Evolutionary conservation across 2,329 filamentous ascomycete genomes (phyloP), one percentile per base, ranked within the genome.

Genomic region (Epichloe baconii): DNA sequence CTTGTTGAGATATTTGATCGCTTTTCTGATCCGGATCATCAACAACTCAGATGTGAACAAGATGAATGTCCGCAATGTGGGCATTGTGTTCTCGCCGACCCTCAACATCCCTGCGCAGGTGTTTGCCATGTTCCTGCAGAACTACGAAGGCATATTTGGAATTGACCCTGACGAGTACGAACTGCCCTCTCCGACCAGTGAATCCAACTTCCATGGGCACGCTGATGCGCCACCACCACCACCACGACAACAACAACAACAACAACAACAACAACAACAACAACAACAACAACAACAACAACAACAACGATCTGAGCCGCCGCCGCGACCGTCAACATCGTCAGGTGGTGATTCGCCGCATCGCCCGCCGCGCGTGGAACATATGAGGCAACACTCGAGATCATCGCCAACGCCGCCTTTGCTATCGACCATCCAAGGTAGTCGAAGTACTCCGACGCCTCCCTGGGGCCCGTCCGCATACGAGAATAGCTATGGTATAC

Each of bases 51-150:
- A 87, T 59, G 74, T 85, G 55, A 98, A 98, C 73, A 97, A 96
- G 75, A 98, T 98, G 93, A 96, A 87, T 11, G 87, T 96, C 49
- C 83, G 91, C 57, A 98, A 98, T 62, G 88, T 98, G 50, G 91
- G 93, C 56, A 97, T 98, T 59, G 91, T 98, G 52, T 98, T 98
- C 67, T 95, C 93, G 15, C 93, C 93, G 0, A 97, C 93, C 0
- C 77, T 98, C 50, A 97, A 97, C 66, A 95, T 98, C 43, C 91
- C 93, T 0, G 89, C 89, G 0, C 90, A 91, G 0, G 85, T 98
- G 11, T 96, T 98, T 65, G 89, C 90, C 3, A 78, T 94, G 66
- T 93, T 98, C 66, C 75, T 98, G 52, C 90, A 93, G 56, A 90
- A 97, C 61, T 96, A 88, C 63, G 78, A 86, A 55, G 79, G 77